A percentile compares a stretch with the other conserved stretches of the same genome.
Conservation (phyloP, 345 rosid species). For the Theobroma cacao region DNA sequence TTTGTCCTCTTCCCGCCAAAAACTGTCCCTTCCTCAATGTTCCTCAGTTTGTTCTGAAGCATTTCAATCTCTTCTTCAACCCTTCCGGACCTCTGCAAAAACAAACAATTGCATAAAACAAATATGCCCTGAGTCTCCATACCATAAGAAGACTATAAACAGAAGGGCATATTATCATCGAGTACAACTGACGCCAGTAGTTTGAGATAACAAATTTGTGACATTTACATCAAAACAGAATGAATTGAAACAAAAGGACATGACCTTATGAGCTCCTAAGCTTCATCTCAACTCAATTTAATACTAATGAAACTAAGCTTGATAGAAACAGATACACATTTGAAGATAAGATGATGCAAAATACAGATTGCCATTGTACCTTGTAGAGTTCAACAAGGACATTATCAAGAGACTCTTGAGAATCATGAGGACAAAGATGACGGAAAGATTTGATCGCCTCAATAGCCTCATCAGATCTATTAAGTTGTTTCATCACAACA, state of each 20-base stretch:
- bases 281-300: background rate
- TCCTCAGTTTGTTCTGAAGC: constrained; percentile 61
- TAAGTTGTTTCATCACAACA: constrained; percentile 65
- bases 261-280: background rate
- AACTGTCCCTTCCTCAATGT: constrained; percentile 51
- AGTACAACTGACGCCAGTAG: background rate
- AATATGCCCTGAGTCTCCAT: background rate
- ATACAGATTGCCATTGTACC: constrained; percentile 25
- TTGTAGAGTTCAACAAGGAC: constrained; percentile 74
- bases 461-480: constrained; percentile 70
- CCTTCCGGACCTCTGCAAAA: constrained; percentile 74
- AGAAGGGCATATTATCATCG: background rate
- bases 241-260: too few species aligned
- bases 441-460: constrained; percentile 81
- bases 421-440: constrained; percentile 59
- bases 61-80: constrained; percentile 73
- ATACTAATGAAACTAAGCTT: background rate
- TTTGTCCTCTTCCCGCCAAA: constrained; percentile 54
- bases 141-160: background rate
- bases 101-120: background rate
- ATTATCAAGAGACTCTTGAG: constrained; percentile 77
- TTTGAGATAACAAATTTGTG: too few species aligned
- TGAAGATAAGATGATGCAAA: background rate
- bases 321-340: background rate
- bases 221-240: too few species aligned